Conservation (phyloP, 768 basidiomycete genomes). For the Artomyces pyxidatus region DNA sequence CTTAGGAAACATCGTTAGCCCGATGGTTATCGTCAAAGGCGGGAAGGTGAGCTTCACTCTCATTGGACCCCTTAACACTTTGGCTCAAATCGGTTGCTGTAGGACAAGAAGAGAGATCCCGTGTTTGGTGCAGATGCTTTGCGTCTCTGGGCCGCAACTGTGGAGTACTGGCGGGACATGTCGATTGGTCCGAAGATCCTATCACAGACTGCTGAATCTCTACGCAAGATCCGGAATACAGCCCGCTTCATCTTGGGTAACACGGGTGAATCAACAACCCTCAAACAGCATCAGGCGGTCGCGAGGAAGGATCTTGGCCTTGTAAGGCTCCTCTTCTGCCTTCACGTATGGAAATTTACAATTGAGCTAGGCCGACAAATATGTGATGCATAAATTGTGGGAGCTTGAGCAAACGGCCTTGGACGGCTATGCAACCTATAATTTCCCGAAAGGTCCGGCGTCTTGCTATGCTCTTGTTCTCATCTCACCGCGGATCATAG, state of each 20-base stretch:
- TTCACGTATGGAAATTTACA: no score
- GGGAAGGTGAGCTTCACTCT: conserved; percentile 45
- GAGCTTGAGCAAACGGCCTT: conserved; percentile 59
- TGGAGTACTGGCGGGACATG: conserved; percentile 86
- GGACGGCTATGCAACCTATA: conserved; percentile 62
- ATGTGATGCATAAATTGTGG: conserved; percentile 79
- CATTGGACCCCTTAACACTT: not conserved
- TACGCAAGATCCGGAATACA: conserved; percentile 82
- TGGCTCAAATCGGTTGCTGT: not conserved
- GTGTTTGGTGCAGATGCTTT: conserved; percentile 83
- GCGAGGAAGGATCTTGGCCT: conserved; percentile 47
- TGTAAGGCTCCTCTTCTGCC: conserved; percentile 38
- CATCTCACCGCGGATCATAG: conserved; percentile 31
- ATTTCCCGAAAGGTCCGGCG: conserved; percentile 72
- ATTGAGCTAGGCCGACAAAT: conserved; percentile 79
- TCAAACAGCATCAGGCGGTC: conserved; percentile 27
- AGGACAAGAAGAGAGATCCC: conserved; percentile 66
- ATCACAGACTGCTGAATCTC: conserved; percentile 61
- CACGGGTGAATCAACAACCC: conserved; percentile 34
- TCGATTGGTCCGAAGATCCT: conserved; percentile 75
- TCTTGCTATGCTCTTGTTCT: not conserved
- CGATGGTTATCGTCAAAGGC: conserved; percentile 72
- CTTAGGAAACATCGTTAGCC: conserved; percentile 83
- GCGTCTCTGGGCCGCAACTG: conserved; percentile 85
- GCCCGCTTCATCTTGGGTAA: conserved; percentile 84